These are phyloP conservation scores for Ophiocordyceps camponoti-leonardi DNA, from an alignment of 2,329 filamentous ascomycete species.

Conservation along the genomic window DNA sequence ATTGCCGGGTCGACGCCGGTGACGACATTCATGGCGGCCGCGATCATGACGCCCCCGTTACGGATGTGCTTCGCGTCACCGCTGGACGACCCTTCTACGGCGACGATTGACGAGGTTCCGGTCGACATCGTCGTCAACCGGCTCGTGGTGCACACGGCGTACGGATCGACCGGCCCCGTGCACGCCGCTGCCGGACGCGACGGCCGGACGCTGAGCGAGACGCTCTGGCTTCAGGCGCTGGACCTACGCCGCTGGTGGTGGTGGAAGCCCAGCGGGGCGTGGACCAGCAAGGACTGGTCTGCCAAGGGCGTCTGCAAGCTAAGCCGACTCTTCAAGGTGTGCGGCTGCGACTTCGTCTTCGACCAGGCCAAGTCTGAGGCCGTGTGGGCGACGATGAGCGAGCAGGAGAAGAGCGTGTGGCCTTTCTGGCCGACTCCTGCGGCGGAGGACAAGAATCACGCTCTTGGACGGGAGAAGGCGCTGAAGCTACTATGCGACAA, in stretches of 20 bases:
- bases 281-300: background rate
- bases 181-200: background rate
- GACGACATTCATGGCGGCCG: background rate
- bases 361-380: background rate
- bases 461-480: background rate
- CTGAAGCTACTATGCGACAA: background rate
- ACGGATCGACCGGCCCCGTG: background rate
- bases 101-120: background rate
- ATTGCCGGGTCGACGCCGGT: background rate
- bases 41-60: background rate
- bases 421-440: background rate
- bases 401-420: background rate
- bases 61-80: background rate
- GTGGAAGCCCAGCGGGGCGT: background rate
- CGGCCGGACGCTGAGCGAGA: background rate
- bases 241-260: background rate
- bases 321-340: background rate
- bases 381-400: background rate
- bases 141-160: background rate
- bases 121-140: background rate
- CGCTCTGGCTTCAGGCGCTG: background rate
- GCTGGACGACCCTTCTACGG: background rate
- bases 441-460: background rate
- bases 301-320: background rate
- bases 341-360: background rate